These are phyloP conservation scores for Bauhinia variegata DNA, from an alignment of 306 rosid genomes.

Conservation along the genomic window DNA sequence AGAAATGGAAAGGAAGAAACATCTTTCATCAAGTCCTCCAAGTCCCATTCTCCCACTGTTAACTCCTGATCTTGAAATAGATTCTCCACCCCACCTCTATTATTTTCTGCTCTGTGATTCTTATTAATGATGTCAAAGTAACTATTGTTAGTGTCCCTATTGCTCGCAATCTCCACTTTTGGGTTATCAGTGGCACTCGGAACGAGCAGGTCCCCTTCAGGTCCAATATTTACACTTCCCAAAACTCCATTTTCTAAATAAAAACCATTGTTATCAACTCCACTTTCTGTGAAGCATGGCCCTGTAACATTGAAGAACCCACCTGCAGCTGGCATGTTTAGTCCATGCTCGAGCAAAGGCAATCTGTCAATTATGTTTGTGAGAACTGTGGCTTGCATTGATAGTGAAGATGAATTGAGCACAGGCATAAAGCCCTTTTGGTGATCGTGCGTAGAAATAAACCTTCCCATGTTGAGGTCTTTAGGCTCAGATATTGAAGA, in stretches of 20 bases:
- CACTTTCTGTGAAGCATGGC: constrained; percentile 45
- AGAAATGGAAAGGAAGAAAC: constrained; percentile 72
- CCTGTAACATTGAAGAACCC: constrained; percentile 45
- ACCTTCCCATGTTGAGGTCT: constrained; percentile 39
- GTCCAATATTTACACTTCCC: constrained; percentile 46
- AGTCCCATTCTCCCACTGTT: constrained; percentile 80
- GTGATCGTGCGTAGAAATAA: constrained; percentile 38
- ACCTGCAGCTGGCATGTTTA: constrained; percentile 37
- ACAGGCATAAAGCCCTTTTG: constrained; percentile 49
- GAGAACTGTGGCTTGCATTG: constrained; percentile 43
- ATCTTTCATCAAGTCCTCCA: constrained; percentile 88
- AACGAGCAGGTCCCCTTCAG: constrained; percentile 50
- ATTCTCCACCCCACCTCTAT: constrained; percentile 53
- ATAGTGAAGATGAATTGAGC: constrained; percentile 48
- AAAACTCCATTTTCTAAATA: constrained; percentile 46
- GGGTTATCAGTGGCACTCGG: constrained; percentile 48
- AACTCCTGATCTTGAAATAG: constrained; percentile 60
- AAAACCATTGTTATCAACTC: constrained; percentile 27
- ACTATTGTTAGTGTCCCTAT: constrained; percentile 21
- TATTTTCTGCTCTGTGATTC: constrained; percentile 45
- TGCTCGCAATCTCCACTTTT: constrained; percentile 48
- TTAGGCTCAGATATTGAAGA: constrained; percentile 55
- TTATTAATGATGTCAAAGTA: constrained; percentile 32
- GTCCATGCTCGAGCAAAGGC: constrained; percentile 45
- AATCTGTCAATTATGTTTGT: constrained; percentile 55